These are phyloP conservation scores for Diphasiastrum complanatum DNA, from an alignment of 83 land plant species.

Conservation along the genomic window DNA sequence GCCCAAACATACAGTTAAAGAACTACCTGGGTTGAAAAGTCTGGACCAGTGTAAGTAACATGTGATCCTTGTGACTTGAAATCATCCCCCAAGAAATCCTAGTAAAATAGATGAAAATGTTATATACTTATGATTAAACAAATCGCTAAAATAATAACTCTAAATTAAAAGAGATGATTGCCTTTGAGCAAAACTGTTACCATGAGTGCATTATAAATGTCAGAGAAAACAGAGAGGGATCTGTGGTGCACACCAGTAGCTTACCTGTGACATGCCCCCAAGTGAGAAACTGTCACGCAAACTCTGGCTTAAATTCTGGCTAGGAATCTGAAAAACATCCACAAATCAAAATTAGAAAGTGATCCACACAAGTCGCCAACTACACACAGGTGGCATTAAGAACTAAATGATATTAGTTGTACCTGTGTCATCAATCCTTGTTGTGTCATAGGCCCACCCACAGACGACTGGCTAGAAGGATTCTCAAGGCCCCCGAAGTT, in stretches of 20 bases:
- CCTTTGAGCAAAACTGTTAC: no score
- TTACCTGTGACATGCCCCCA: conserved; percentile 98
- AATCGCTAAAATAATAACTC: no score
- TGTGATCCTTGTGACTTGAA: conserved; percentile 99
- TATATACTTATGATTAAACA: no score
- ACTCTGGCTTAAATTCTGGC: conserved; percentile 73
- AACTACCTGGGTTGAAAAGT: conserved; percentile 70
- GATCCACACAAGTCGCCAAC: no score
- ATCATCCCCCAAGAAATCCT: conserved; percentile 95
- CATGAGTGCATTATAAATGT: no score
- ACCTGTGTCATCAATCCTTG: conserved; percentile 77
- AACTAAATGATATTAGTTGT: neutral
- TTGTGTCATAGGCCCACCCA: conserved; percentile 81
- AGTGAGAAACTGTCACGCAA: conserved; percentile 88
- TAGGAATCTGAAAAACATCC: conserved; percentile 42
- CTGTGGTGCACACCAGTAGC: no score
- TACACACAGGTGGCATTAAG: neutral
- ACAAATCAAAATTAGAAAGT: neutral
- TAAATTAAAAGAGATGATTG: no score
- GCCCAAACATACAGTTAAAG: neutral
- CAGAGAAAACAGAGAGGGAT: neutral
- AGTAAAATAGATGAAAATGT: no score
- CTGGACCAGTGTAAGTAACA: conserved; percentile 78
- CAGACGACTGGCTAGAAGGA: conserved; percentile 75
- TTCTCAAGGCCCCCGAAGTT: conserved; percentile 77